A percentile compares a stretch with the other conserved stretches of the same genome.
phyloP scores from a whole-genome alignment of 2,329 filamentous ascomycete species.

The Verticillium albo-atrum region DNA sequence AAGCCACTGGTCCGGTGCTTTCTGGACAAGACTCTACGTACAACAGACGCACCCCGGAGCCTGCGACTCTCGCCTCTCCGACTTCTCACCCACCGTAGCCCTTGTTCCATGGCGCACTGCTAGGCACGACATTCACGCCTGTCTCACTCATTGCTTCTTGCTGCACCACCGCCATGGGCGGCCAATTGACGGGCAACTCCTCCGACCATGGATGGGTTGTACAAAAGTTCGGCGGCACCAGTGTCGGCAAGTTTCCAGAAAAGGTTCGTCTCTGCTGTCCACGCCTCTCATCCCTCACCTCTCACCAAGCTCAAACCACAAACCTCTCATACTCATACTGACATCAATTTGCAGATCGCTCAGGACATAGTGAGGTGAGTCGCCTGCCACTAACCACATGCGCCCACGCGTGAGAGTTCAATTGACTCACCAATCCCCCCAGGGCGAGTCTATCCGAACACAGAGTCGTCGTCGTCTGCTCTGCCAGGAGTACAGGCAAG shows the following conservation, averaged over 20 bases:
- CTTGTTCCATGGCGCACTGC: background rate
- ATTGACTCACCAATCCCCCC: slow-evolving; percentile 11
- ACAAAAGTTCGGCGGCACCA: slow-evolving; percentile 94
- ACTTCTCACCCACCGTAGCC: background rate
- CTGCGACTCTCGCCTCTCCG: background rate
- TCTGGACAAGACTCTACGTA: background rate
- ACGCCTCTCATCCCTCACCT: background rate
- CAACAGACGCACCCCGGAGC: background rate
- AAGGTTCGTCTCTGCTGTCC: slow-evolving; percentile 39
- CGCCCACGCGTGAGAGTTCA: background rate
- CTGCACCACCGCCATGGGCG: slow-evolving; percentile 7
- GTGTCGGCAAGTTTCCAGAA: slow-evolving; percentile 86
- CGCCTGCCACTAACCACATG: background rate
- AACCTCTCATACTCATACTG: background rate
- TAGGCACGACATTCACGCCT: background rate
- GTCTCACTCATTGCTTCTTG: background rate
- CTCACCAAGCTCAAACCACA: background rate
- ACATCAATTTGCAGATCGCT: slow-evolving; percentile 42
- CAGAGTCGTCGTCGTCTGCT: slow-evolving; percentile 89
- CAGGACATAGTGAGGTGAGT: slow-evolving; percentile 62
- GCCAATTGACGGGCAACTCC: slow-evolving; percentile 22
- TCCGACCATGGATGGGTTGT: slow-evolving; percentile 67
- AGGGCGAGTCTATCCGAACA: slow-evolving; percentile 61
- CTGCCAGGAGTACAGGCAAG: slow-evolving; percentile 87
- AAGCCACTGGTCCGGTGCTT: background rate